Percentiles rank a stretch among this genome's conserved stretches.
Evolutionary conservation across 257 asterid species (phyloP).

Genomic region (Haberlea rhodopensis): DNA sequence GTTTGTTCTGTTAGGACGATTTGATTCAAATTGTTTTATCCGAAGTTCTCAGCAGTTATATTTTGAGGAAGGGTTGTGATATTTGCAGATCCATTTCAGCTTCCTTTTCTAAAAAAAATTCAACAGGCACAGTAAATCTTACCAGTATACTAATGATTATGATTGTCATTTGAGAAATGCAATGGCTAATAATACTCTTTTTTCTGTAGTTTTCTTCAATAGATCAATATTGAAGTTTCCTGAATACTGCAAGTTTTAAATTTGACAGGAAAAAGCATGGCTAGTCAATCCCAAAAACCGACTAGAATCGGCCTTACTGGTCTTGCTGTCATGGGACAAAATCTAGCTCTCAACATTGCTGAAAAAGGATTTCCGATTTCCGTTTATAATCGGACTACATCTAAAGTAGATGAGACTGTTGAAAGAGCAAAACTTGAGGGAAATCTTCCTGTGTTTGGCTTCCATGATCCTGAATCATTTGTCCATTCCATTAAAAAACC

Average conservation of each 20-base stretch:
- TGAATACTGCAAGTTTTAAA: neutral
- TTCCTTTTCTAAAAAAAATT: no score
- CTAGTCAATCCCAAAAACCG: constrained; percentile 48
- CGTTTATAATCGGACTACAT: constrained; percentile 90
- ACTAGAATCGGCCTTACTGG: constrained; percentile 99
- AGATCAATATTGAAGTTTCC: constrained; percentile 1
- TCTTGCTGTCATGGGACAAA: constrained; percentile 99
- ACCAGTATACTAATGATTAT: no score
- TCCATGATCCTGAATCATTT: constrained; percentile 80
- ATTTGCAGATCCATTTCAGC: neutral
- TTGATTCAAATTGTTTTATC: neutral
- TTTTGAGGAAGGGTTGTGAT: constrained; percentile 16
- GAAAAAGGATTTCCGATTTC: constrained; percentile 98
- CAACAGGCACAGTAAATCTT: no score
- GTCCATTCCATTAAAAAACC: constrained; percentile 90
- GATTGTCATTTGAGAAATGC: no score
- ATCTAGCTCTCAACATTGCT: constrained; percentile 95
- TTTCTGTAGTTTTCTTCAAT: neutral
- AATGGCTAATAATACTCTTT: no score
- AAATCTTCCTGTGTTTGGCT: constrained; percentile 77
- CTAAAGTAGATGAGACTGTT: constrained; percentile 92
- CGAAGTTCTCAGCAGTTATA: constrained; percentile 12
- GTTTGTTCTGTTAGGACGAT: neutral
- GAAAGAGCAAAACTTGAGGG: constrained; percentile 90
- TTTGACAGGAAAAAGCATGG: constrained; percentile 49